Base-by-base conservation (phyloP, 148 eudicot species). In the Polygonum aviculare region DNA sequence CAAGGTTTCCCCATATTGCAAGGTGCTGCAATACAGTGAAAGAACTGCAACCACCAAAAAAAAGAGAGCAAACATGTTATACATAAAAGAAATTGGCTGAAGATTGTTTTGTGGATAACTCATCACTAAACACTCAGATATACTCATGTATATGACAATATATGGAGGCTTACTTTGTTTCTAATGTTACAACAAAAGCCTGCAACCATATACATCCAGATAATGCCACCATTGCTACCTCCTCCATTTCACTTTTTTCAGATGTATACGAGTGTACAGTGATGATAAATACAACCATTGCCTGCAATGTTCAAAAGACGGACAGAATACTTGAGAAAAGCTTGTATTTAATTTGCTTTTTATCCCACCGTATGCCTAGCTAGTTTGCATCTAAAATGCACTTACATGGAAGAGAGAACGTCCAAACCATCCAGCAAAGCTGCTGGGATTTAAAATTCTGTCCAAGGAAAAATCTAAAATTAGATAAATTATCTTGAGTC, bases 161-260 rank as follows among this genome's bases (percentile, higher is more conserved):
- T 16, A 48, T 72, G 54, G 8, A 48, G 75, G 78, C 97, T 83
- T 86, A 95, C 97, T 95, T 95, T 69, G 99, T 92, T 86, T 95
- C 99, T 50, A 95, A 19, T 22, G 93, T 87, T 38, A 95, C 88
- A 57, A 95, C 98, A 84, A 90, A 92, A 79, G 96, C 96, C 86
- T 95, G 99, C 89, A 92, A 78, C 98, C 99, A 95, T 81, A 95
- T 88, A 83, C 99, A 95, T 82, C 99, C 99, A 73, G 99, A 95
- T 70, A 95, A 91, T 26, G 99, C 97, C 52, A 92, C 97, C 99
- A 92, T 88, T 35, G 91, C 86, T 62, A 95, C 86, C 82, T 92
- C 94, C 85, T 95, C 99, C 88, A 88, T 92, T 83, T 92, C 99
- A 82, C 91, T 88, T 85, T 86, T 90, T 84, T 95, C 99, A 81